A percentile compares a stretch with the other conserved stretches of the same genome.
These are phyloP conservation scores for Mycena belliarum DNA, from an alignment of 768 basidiomycete species.

Conservation along the genomic window DNA sequence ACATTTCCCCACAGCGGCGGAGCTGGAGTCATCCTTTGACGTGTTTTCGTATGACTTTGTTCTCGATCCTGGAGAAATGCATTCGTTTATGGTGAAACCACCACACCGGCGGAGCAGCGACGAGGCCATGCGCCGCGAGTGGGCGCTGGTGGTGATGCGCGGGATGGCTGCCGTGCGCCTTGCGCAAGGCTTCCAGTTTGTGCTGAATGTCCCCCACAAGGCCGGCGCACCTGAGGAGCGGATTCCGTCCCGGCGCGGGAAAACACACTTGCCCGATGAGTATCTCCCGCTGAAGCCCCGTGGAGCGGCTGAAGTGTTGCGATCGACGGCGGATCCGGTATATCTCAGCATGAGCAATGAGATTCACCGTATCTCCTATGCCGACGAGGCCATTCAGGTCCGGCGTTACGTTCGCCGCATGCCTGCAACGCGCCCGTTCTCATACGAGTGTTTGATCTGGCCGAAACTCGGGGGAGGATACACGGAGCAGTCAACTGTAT, in stretches of 20 bases:
- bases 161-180: slow-evolving; percentile 93
- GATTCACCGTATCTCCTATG: slow-evolving; percentile 90
- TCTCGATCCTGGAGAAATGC: slow-evolving; percentile 80
- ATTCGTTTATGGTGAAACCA: slow-evolving; percentile 79
- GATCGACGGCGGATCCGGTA: slow-evolving; percentile 65
- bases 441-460: slow-evolving; percentile 93
- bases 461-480: slow-evolving; percentile 88
- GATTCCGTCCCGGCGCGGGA: slow-evolving; percentile 43
- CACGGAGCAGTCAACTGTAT: slow-evolving; percentile 73
- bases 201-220: slow-evolving; percentile 51
- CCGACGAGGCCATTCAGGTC: slow-evolving; percentile 88
- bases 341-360: slow-evolving; percentile 95
- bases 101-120: slow-evolving; percentile 34
- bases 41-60: slow-evolving; percentile 89
- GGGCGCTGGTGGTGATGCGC: slow-evolving; percentile 83
- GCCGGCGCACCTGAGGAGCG: slow-evolving; percentile 24
- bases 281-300: slow-evolving; percentile 52
- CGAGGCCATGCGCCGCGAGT: slow-evolving; percentile 66
- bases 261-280: slow-evolving; percentile 58
- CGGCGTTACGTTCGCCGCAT: slow-evolving; percentile 80
- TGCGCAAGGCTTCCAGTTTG: slow-evolving; percentile 93
- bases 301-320: slow-evolving; percentile 68
- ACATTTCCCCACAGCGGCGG: slow-evolving; percentile 74
- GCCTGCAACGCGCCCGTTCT: slow-evolving; percentile 60
- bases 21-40: slow-evolving; percentile 76